Conservation (phyloP, 2,329 filamentous ascomycete genomes). For the Metarhizium album region DNA sequence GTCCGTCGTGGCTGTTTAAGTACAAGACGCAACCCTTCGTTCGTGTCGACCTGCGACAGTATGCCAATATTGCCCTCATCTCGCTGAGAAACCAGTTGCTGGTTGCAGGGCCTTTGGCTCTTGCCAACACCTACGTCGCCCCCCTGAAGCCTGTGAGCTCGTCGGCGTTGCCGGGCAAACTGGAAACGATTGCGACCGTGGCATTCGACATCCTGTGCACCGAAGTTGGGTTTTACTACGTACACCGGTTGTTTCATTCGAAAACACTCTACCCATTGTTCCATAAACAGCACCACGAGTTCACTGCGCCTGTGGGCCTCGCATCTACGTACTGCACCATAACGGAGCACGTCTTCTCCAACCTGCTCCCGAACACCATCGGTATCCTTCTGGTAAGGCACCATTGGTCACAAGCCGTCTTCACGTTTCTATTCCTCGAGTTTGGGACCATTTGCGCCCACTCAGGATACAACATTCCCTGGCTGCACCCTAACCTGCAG, state of each 20-base stretch:
- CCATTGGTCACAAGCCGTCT: slow-evolving; percentile 10
- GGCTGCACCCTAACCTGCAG: slow-evolving; percentile 8
- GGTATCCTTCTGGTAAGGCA: slow-evolving; percentile 7
- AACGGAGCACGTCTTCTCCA: slow-evolving; percentile 37
- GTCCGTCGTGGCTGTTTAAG: slow-evolving; percentile 31
- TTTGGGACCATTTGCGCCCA: slow-evolving; percentile 9
- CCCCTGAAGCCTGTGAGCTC: not conserved
- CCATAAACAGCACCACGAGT: slow-evolving; percentile 42
- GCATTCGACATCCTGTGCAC: slow-evolving; percentile 10
- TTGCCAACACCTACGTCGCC: not conserved
- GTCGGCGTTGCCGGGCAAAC: slow-evolving; percentile 1
- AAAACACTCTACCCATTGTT: slow-evolving; percentile 32
- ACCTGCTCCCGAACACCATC: slow-evolving; percentile 35
- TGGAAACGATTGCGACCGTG: slow-evolving; percentile 6
- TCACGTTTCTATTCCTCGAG: slow-evolving; percentile 10
- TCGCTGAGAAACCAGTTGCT: slow-evolving; percentile 34
- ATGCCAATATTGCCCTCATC: slow-evolving; percentile 15
- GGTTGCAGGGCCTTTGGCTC: slow-evolving; percentile 8
- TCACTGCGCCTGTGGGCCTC: slow-evolving; percentile 38
- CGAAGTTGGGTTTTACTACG: slow-evolving; percentile 39
- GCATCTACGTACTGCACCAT: slow-evolving; percentile 41
- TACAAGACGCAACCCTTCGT: slow-evolving; percentile 41
- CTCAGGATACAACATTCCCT: slow-evolving; percentile 10
- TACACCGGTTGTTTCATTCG: slow-evolving; percentile 36
- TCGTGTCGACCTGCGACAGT: slow-evolving; percentile 6